Evolutionary conservation across 805 yeast species (phyloP).

Genomic region (Schwanniomyces yamadae): DNA sequence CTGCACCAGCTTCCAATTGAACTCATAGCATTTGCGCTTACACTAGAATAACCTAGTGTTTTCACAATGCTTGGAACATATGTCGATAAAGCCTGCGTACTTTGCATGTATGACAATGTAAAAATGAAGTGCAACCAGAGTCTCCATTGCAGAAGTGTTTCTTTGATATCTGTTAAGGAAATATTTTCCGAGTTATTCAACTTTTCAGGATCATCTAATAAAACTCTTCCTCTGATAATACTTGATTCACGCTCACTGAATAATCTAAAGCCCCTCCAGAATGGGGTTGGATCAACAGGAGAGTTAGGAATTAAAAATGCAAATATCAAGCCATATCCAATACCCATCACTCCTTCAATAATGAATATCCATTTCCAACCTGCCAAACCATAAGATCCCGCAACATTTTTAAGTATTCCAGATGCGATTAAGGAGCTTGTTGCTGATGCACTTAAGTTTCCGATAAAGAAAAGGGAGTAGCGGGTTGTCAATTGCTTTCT

Average conservation of each 20-base stretch:
- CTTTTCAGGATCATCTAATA: slow-evolving; percentile 15
- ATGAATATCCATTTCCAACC: slow-evolving; percentile 10
- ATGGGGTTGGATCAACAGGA: slow-evolving; percentile 4
- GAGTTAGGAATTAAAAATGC: slow-evolving; percentile 6
- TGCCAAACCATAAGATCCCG: slow-evolving; percentile 3
- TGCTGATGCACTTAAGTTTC: slow-evolving; percentile 4
- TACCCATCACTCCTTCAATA: slow-evolving; percentile 7
- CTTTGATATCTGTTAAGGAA: slow-evolving; percentile 5
- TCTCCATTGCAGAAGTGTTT: slow-evolving; percentile 7
- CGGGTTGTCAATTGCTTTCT: slow-evolving; percentile 9
- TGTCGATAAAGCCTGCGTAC: slow-evolving; percentile 7
- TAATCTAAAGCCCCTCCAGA: slow-evolving; percentile 3
- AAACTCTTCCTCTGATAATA: slow-evolving; percentile 9
- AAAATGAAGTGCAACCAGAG: slow-evolving; percentile 9
- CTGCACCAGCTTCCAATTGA: slow-evolving; percentile 12
- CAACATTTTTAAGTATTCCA: slow-evolving; percentile 6
- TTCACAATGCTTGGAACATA: slow-evolving; percentile 12
- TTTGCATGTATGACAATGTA: slow-evolving; percentile 7
- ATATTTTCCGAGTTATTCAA: slow-evolving; percentile 5
- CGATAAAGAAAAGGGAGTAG: slow-evolving; percentile 3
- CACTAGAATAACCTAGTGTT: slow-evolving; percentile 9
- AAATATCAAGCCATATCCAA: slow-evolving; percentile 4
- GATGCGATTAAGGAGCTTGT: slow-evolving; percentile 5
- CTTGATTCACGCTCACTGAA: slow-evolving; percentile 9
- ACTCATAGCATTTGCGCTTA: slow-evolving; percentile 13